These are phyloP conservation scores for Diplocarpon rosae DNA, from an alignment of 2,329 filamentous ascomycete species.

Conservation along the genomic window DNA sequence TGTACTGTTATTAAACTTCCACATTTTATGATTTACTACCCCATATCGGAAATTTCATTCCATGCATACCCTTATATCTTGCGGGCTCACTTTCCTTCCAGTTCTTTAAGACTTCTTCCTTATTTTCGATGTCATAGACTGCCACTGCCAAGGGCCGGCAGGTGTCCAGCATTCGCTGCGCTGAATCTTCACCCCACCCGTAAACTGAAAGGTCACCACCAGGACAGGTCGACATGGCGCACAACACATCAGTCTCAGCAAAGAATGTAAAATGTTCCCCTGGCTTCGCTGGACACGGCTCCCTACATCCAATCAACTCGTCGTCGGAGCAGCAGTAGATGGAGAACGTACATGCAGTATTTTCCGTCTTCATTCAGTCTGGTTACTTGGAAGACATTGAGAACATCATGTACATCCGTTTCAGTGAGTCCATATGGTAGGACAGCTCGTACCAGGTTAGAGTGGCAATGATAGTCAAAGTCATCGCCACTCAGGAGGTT, in stretches of 20 bases:
- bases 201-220: constrained; percentile 73
- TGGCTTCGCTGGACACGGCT: constrained; percentile 34
- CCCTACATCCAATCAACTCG: constrained; percentile 20
- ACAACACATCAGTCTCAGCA: constrained; percentile 61
- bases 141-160: constrained; percentile 67
- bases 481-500: constrained; percentile 55
- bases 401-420: constrained; percentile 69
- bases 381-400: constrained; percentile 81
- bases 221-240: constrained; percentile 58
- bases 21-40: constrained; percentile 2
- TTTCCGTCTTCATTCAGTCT: constrained; percentile 60
- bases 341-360: constrained; percentile 54
- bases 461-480: constrained; percentile 79
- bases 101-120: constrained; percentile 37
- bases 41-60: constrained; percentile 34
- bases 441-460: constrained; percentile 66
- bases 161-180: constrained; percentile 56
- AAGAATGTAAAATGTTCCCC: constrained; percentile 56
- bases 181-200: constrained; percentile 62
- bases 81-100: constrained; percentile 54
- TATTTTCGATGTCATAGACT: constrained; percentile 53
- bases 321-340: not conserved
- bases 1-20: not conserved
- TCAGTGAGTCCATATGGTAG: constrained; percentile 58
- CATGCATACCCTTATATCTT: constrained; percentile 55